Evolutionary conservation across 2,329 filamentous ascomycete genomes (phyloP).

Genomic region (Fusarium agapanthi): DNA sequence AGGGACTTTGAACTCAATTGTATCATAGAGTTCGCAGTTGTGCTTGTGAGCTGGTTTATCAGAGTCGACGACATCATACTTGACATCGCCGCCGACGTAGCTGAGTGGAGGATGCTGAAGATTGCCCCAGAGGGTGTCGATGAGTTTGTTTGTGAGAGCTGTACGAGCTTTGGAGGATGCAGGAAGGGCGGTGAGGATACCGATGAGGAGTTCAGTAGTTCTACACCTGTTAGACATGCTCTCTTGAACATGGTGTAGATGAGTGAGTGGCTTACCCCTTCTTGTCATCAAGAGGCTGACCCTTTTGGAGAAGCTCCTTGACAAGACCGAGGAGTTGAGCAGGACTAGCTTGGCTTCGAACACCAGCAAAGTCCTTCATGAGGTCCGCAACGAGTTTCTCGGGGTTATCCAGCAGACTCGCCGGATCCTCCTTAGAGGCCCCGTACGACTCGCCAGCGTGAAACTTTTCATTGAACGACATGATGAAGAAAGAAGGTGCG

Average conservation of each 20-base stretch:
- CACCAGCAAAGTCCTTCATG: conserved; percentile 44
- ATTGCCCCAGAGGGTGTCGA: conserved; percentile 62
- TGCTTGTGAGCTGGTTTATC: conserved; percentile 46
- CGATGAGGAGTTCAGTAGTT: conserved; percentile 52
- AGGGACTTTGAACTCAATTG: conserved; percentile 52
- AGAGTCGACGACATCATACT: conserved; percentile 48
- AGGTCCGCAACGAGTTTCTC: conserved; percentile 46
- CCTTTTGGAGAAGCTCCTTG: conserved; percentile 49
- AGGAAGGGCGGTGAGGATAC: conserved; percentile 51
- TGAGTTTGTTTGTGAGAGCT: conserved; percentile 58
- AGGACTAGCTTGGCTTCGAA: conserved; percentile 42
- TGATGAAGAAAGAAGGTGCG: conserved; percentile 25
- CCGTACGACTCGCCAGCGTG: conserved; percentile 51
- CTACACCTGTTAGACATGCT: conserved; percentile 39
- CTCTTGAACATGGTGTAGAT: not conserved
- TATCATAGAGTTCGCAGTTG: conserved; percentile 45
- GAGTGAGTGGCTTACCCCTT: conserved; percentile 45
- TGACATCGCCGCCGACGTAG: conserved; percentile 53
- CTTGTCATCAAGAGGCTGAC: conserved; percentile 67
- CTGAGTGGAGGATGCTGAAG: conserved; percentile 62
- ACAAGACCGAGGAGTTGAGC: conserved; percentile 46
- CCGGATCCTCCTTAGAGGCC: conserved; percentile 34
- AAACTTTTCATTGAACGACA: conserved; percentile 49
- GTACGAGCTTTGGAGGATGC: conserved; percentile 46
- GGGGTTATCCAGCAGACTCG: conserved; percentile 46